Evolutionary conservation across 345 rosid genomes (phyloP).

Genomic region (Streptanthus diversifolius): DNA sequence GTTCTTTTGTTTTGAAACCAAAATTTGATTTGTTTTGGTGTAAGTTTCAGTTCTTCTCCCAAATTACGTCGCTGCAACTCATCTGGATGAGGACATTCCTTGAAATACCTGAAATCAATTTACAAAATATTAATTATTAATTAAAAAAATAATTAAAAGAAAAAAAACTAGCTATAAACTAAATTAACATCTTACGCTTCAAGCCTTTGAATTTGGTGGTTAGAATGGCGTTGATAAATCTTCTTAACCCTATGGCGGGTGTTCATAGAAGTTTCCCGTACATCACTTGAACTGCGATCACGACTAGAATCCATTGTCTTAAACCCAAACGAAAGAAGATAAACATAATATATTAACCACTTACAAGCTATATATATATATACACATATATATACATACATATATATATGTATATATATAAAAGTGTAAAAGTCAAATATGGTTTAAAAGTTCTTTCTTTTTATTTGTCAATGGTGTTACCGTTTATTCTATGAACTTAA

Average conservation of each 20-base stretch:
- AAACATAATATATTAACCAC: not conserved
- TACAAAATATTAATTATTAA: not conserved
- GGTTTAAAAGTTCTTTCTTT: not conserved
- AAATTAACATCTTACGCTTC: constrained; percentile 46
- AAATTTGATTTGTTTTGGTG: constrained; percentile 60
- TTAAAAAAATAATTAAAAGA: not conserved
- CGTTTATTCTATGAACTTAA: not conserved
- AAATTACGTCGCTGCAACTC: constrained; percentile 54
- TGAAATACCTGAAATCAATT: constrained; percentile 50
- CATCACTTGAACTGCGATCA: constrained; percentile 47
- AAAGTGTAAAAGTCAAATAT: not conserved
- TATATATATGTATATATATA: constrained; percentile 12
- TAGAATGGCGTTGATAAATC: constrained; percentile 50
- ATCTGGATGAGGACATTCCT: constrained; percentile 72
- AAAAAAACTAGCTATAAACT: not conserved
- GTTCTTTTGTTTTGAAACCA: constrained; percentile 91
- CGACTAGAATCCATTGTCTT: constrained; percentile 1
- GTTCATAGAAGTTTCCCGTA: constrained; percentile 25
- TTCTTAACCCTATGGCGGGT: constrained; percentile 21
- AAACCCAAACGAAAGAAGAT: not conserved
- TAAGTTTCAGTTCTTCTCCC: constrained; percentile 51
- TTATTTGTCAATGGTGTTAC: not conserved
- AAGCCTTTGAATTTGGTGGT: constrained; percentile 47
- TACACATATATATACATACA: too few relatives aligned
- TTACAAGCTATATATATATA: not conserved